Evolutionary conservation across 441 rosid genomes (phyloP), one percentile per base, ranked within the genome.

Genomic region (Capsella rubella): DNA sequence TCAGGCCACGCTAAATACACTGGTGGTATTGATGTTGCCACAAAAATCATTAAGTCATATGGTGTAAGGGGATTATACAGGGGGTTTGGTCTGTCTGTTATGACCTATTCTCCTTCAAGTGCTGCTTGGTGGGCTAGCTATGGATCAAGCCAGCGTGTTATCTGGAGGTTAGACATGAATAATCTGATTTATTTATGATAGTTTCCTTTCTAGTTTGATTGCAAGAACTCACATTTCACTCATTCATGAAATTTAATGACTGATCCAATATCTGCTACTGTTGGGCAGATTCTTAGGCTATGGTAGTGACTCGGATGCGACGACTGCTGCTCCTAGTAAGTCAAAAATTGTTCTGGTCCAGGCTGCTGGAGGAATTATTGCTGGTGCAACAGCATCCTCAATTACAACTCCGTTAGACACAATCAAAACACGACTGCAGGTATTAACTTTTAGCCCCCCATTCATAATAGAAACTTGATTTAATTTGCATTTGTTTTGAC

Each of bases 91-190:
- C 81, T 95, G 9, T 95, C 99, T 69, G 92, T 90, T 61, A 81
- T 95, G 86, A 92, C 99, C 34, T 95, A 92, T 78, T 79, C 97
- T 56, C 99, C 99, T 32, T 95, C 97, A 14, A 95, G 97, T 83
- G 99, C 99, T 50, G 97, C 89, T 53, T 95, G 97, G 97, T 95
- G 99, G 99, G 99, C 99, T 13, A 89, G 93, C 82, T 95, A 95
- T 79, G 97, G 97, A 60, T 86, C 97, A 59, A 92, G 97, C 73
- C 99, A 95, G 74, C 96, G 99, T 56, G 79, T 95, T 72, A 89
- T 95, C 45, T 92, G 99, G 97, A 92, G 90, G 97, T 95, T 62
- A 78, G 82, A 50, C 52, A 46, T 67, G 28, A 14, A 67, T 80
- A 52, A 6, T 64, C 18, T 58, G 62, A 67, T 46, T 18, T 15